Percentiles rank a stretch among this genome's conserved stretches.
Conservation (phyloP, 2,329 filamentous ascomycete species). For the Mycocentrospora acerina region DNA sequence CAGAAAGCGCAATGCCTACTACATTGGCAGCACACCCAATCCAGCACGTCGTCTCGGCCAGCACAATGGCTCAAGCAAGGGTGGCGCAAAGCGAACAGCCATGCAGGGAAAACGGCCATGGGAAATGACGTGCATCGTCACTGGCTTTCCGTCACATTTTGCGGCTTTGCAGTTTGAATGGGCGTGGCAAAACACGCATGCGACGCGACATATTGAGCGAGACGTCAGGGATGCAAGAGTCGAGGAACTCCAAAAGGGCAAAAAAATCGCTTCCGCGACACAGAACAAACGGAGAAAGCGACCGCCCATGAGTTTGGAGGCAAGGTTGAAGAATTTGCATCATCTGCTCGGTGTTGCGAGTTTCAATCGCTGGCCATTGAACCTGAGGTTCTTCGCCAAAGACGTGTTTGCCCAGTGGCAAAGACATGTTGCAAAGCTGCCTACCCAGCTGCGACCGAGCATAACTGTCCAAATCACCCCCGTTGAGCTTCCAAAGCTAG, state of each 20-base stretch:
- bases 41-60: constrained; percentile 82
- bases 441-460: constrained; percentile 24
- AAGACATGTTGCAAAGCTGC: constrained; percentile 44
- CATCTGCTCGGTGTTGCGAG: constrained; percentile 75
- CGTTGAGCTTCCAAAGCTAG: constrained; percentile 24
- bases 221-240: constrained; percentile 39
- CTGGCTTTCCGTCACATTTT: constrained; percentile 83
- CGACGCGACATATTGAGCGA: constrained; percentile 72
- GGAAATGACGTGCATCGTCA: constrained; percentile 76
- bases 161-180: constrained; percentile 96
- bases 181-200: constrained; percentile 85
- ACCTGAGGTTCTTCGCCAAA: constrained; percentile 72
- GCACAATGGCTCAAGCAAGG: constrained; percentile 83
- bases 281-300: constrained; percentile 46
- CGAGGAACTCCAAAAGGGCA: constrained; percentile 31
- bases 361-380: constrained; percentile 81
- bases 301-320: constrained; percentile 62
- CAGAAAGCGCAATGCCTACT: constrained; percentile 70
- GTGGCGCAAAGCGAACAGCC: constrained; percentile 78
- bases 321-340: constrained; percentile 77
- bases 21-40: constrained; percentile 90
- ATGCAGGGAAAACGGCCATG: constrained; percentile 72
- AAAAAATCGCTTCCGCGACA: constrained; percentile 28
- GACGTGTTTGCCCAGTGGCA: constrained; percentile 73
- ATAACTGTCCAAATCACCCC: constrained; percentile 34